Percentiles rank a stretch among this genome's conserved stretches.
Conservation (phyloP, 2,329 filamentous ascomycete species). For the Cercospora nicotianae region DNA sequence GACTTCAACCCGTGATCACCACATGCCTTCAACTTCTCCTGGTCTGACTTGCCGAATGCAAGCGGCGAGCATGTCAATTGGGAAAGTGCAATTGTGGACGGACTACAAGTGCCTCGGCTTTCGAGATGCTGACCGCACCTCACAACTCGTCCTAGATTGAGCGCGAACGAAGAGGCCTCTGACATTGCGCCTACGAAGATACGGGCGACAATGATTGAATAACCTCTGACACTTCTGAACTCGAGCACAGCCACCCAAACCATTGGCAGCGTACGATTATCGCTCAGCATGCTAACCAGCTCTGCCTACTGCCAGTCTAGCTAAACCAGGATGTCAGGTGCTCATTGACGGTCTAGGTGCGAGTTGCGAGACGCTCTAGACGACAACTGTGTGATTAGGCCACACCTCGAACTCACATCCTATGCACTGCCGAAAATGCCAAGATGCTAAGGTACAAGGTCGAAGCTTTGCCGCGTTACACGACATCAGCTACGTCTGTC, state of each 20-base stretch:
- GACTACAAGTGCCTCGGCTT: neutral
- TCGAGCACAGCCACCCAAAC: neutral
- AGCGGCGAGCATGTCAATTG: neutral
- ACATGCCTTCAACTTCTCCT: no score
- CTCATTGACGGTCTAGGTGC: neutral
- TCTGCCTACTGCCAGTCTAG: neutral
- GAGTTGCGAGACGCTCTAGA: neutral
- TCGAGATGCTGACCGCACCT: neutral
- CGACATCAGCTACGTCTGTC: neutral
- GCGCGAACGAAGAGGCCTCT: neutral
- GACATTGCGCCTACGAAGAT: neutral
- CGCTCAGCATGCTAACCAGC: neutral
- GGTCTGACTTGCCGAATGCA: neutral
- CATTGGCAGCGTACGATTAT: neutral
- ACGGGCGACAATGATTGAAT: neutral
- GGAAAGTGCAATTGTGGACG: neutral
- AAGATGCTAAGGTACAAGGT: neutral
- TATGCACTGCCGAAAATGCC: neutral
- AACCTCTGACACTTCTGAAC: neutral
- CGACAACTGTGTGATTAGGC: neutral
- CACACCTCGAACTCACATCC: neutral
- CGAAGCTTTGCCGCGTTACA: neutral
- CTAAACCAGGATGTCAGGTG: neutral
- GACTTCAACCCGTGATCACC: neutral
- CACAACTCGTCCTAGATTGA: slow-evolving; percentile 2